Base-by-base conservation (phyloP, 2,329 filamentous ascomycete genomes). In the Neocucurbitaria cava region DNA sequence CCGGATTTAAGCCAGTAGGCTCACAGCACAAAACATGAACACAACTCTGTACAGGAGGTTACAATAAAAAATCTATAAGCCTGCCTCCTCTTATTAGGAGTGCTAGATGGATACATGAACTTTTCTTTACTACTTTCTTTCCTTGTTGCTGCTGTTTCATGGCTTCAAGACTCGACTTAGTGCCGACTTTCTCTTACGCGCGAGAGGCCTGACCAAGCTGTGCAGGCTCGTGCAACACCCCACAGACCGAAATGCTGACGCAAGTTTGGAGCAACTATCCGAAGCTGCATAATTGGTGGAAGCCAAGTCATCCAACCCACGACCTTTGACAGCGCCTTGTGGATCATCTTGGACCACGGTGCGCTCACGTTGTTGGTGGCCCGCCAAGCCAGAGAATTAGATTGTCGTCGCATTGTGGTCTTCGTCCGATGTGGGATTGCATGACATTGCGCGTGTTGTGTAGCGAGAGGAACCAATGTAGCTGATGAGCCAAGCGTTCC, bases 211-310 rank as follows among this genome's bases (percentile, higher is more conserved):
- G 36, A 39, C 10, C 21, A 21, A 21, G 36, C 36, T 6, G 36
- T 9, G 23, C 17, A 15, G 20, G 30, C 30, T 46, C 20, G 33
- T 53, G 38, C 46, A n/a, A 39, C n/a, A 44, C 47, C 47, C 58
- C 55, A 54, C 58, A 45, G 39, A 46, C 46, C 58, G n/a, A n/a
- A n/a, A n/a, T 59, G 58, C 58, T 61, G 48, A 61, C 47, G 41
- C 41, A 33, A 40, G 31, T 18, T 33, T 10, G 33, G n/a, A 40
- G 18, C 21, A 9, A 18, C 15, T 43, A 42, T 28, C 51, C 31
- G 17, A 26, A 24, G 39, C 7, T 18, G 17, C 20, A 26, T 45
- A 38, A 61, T 58, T 49, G 56, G 54, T 26, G 21, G 24, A 33
- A 21, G 10, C 4, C 30, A 18, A 39, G 15, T 40, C 24, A 18